phyloP scores from a whole-genome alignment of 2,329 filamentous ascomycete genomes.

The Exophiala bonariae region DNA sequence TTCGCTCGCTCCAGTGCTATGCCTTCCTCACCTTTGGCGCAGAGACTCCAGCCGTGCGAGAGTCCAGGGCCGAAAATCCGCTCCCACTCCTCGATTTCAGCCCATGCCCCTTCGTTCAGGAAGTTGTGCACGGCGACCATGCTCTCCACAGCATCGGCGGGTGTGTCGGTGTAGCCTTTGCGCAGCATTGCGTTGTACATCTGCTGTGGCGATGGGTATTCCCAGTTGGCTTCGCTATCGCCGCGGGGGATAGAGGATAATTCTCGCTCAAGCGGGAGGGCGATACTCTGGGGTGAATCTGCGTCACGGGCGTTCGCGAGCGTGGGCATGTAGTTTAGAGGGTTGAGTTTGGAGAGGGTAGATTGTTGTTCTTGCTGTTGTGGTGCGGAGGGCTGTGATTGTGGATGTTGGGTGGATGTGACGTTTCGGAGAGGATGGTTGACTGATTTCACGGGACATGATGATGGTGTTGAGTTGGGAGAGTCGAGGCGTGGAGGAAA shows the following conservation, averaged over 20 bases:
- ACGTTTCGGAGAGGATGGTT: slow-evolving; percentile 16
- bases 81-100: slow-evolving; percentile 93
- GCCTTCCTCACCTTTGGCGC: slow-evolving; percentile 71
- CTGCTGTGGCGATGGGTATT: slow-evolving; percentile 96
- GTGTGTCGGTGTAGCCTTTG: slow-evolving; percentile 94
- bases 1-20: slow-evolving; percentile 56
- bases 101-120: slow-evolving; percentile 95
- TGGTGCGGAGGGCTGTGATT: slow-evolving; percentile 7
- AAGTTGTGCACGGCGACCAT: slow-evolving; percentile 99
- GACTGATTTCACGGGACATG: slow-evolving; percentile 31
- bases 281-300: slow-evolving; percentile 62
- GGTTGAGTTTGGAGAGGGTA: slow-evolving; percentile 67
- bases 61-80: slow-evolving; percentile 76
- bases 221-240: slow-evolving; percentile 79
- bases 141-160: slow-evolving; percentile 85
- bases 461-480: slow-evolving; percentile 31
- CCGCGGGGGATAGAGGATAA: slow-evolving; percentile 88
- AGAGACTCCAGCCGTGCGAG: slow-evolving; percentile 69
- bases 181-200: slow-evolving; percentile 99
- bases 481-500: slow-evolving; percentile 17
- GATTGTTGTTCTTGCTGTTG: slow-evolving; percentile 39
- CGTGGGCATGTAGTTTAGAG: slow-evolving; percentile 94
- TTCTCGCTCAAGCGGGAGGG: slow-evolving; percentile 78
- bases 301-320: slow-evolving; percentile 77
- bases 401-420: slow-evolving; percentile 21